Evolutionary conservation across 2,329 filamentous ascomycete genomes (phyloP), one percentile per base, ranked within the genome.

Genomic region (Penicillium janthinellum): DNA sequence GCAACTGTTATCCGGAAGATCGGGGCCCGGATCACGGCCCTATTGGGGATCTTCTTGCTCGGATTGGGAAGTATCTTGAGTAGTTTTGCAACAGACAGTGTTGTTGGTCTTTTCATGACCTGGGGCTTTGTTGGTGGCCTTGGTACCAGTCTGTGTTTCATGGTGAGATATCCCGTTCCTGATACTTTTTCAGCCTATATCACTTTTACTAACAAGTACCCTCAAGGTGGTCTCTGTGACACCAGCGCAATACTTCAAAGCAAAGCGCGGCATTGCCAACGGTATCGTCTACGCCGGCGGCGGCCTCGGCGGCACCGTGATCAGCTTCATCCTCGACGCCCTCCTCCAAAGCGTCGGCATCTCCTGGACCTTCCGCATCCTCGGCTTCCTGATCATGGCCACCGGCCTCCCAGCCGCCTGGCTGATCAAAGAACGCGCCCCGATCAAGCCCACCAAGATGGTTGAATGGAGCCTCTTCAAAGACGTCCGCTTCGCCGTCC

Each of bases 331-430:
- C 5, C 71, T 84, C 8, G 77, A 86, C 55, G 77, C 72, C 0
- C 67, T 87, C 0, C 57, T 73, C 2, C 54, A 65, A 3, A 63
- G 60, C 4, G 37, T 71, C 80, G n/a, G 84, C 79, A 28, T 72
- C 73, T 2, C 79, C 75, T 73, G 71, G 71, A 72, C 69, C 6
- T 73, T 73, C 49, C 64, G 70, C 3, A 69, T 70, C 0, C 72
- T 86, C 0, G 84, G 83, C 0, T 66, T 86, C n/a, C 62, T 80
- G 7, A 84, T 80, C 1, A 70, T 85, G 5, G 79, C 70, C 0
- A 87, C 84, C 0, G 84, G 84, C 0, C 66, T 87, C 0, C 85
- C 86, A 1, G 83, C 83, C 1, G 84, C 84, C 0, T 84, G 76
- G 60, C 65, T 86, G 3, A 79, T 87, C 45, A 70, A 71, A 59